Conservation (phyloP, 345 rosid species). For the Turnera subulata region DNA sequence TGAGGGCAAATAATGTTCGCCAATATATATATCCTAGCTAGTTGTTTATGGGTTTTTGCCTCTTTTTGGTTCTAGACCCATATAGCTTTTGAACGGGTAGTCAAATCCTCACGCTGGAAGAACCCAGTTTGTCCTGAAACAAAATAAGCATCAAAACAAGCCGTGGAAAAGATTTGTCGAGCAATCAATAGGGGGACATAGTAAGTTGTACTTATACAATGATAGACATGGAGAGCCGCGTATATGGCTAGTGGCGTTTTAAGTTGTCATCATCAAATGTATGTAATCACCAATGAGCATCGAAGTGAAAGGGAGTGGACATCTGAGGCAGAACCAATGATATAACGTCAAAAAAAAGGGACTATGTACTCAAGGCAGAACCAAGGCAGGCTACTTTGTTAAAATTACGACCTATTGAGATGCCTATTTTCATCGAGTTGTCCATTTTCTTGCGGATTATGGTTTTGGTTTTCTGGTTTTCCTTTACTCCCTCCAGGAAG, state of each 20-base stretch:
- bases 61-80: too few species aligned
- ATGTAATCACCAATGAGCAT: not conserved
- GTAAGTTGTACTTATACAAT: not conserved
- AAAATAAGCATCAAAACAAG: slow-evolving; percentile 1
- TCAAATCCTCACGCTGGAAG: too few species aligned
- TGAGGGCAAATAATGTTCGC: too few species aligned
- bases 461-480: not conserved
- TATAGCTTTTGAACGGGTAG: too few species aligned
- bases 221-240: not conserved
- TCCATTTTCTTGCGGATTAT: not conserved
- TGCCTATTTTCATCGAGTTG: not conserved
- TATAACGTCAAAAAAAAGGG: not conserved
- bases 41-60: too few species aligned
- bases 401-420: not conserved
- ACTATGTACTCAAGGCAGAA: not conserved
- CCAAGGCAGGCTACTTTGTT: slow-evolving; percentile 1
- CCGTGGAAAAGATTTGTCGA: not conserved
- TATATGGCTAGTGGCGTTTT: not conserved
- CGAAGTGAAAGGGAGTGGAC: slow-evolving; percentile 15
- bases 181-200: not conserved
- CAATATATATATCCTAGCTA: too few species aligned
- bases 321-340: not conserved
- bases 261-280: slow-evolving; percentile 1
- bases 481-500: too few species aligned
- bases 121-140: too few species aligned